Percentiles rank a stretch among this genome's conserved stretches.
Evolutionary conservation across 129 eudicot genomes (phyloP).

Genomic region (Ambrosia artemisiifolia): DNA sequence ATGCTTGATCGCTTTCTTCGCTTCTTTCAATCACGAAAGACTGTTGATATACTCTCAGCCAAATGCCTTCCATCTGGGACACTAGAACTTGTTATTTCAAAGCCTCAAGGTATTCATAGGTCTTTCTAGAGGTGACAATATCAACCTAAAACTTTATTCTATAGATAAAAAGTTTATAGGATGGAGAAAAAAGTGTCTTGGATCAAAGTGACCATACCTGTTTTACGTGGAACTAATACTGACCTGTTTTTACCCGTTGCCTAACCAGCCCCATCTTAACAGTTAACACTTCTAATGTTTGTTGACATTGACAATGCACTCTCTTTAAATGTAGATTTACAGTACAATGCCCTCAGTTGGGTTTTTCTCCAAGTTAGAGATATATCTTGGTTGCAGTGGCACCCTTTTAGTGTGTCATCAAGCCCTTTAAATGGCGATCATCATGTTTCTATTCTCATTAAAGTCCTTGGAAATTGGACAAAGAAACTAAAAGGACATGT

Average conservation of each 20-base stretch:
- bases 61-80: constrained; percentile 76
- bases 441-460: constrained; percentile 66
- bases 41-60: constrained; percentile 67
- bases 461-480: constrained; percentile 87
- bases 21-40: constrained; percentile 67
- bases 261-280: not conserved
- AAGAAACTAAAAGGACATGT: constrained; percentile 47
- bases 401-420: constrained; percentile 91
- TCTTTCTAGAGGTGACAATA: not conserved
- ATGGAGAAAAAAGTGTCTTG: not conserved
- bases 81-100: constrained; percentile 67
- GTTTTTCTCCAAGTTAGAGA: constrained; percentile 71
- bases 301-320: not conserved
- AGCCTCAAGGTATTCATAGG: constrained; percentile 61
- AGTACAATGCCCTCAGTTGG: constrained; percentile 79
- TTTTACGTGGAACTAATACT: not conserved
- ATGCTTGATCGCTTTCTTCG: constrained; percentile 89
- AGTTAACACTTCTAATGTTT: not conserved
- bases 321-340: constrained; percentile 43
- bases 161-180: not conserved
- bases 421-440: constrained; percentile 72
- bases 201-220: not conserved
- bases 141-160: not conserved
- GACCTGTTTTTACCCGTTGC: not conserved
- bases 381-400: constrained; percentile 85